Evolutionary conservation across 495 filamentous ascomycete species (phyloP), one percentile per base, ranked within the genome.

Genomic region (Penicillium ucsense): DNA sequence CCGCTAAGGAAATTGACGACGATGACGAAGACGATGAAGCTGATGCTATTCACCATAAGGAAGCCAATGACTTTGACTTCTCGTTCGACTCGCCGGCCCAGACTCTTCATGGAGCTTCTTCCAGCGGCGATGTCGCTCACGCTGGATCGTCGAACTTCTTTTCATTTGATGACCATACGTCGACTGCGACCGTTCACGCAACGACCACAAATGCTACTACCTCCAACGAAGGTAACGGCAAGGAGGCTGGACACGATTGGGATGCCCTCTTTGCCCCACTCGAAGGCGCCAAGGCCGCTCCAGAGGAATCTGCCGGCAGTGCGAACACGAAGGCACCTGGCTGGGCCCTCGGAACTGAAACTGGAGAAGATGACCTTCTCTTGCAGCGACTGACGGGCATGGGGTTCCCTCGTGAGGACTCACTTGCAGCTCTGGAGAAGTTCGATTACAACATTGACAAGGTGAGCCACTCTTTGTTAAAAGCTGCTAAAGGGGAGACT

Each of bases 371-470:
- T 61, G 91, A 96, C 62, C 86, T 88, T 27, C 91, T 94, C 41
- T 70, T 97, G 46, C 90, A 92, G 70, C 84, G 88, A 51, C 61
- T 98, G 62, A 95, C 88, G 8, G 80, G 78, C 29, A 94, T 97
- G 89, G 92, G 92, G 3, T 98, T 92, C 65, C 73, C 83, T 29
- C 74, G 92, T 37, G 76, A 77, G 5, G 82, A 86, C 38, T 85
- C 87, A n/a, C 71, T 97, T 31, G 73, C 71, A 46, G 92, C 92
- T 33, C 67, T 98, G 60, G 92, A 96, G 73, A 90, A 89, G 65
- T 92, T 83, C 66, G 90, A 95, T 61, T 95, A 95, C 66, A 90
- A 96, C 67, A 74, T 95, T 59, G 89, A 94, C 62, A 86, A 88
- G 82, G 92, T 95, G 72, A 72, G 81, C 67, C 60, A 20, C 33